These are phyloP conservation scores for Silene latifolia DNA, from an alignment of 148 eudicot species.

Conservation along the genomic window DNA sequence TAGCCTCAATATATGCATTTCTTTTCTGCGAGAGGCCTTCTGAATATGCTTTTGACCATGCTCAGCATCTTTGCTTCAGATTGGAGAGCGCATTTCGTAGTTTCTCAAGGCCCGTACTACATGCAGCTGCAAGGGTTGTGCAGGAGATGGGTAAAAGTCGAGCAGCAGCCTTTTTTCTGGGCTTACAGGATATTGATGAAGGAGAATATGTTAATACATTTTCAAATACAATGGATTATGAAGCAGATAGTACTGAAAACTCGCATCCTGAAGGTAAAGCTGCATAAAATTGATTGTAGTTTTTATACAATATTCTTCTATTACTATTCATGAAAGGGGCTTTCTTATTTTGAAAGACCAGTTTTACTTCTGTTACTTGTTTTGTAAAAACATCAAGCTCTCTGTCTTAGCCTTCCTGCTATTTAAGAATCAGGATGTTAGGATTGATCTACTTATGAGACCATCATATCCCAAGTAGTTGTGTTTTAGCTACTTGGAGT, in stretches of 20 bases:
- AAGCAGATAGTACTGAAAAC: constrained; percentile 58
- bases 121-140: constrained; percentile 95
- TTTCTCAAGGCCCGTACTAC: constrained; percentile 90
- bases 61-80: constrained; percentile 39
- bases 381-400: background rate
- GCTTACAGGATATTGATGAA: constrained; percentile 91
- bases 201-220: constrained; percentile 67
- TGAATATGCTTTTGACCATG: background rate
- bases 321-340: background rate
- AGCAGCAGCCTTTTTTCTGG: constrained; percentile 97
- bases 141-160: constrained; percentile 99
- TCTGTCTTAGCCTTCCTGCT: background rate
- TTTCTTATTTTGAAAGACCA: background rate
- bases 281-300: background rate
- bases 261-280: constrained; percentile 21
- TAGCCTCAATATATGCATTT: background rate
- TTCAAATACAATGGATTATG: constrained; percentile 60
- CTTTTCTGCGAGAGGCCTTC: background rate
- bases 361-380: background rate
- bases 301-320: background rate
- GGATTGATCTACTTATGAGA: background rate
- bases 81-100: constrained; percentile 93
- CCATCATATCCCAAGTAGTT: too few species aligned
- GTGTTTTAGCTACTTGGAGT: background rate
- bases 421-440: background rate